A percentile compares a stretch with the other conserved stretches of the same genome.
Evolutionary conservation across 805 yeast species (phyloP).

Genomic region (Candida manassasensis): DNA sequence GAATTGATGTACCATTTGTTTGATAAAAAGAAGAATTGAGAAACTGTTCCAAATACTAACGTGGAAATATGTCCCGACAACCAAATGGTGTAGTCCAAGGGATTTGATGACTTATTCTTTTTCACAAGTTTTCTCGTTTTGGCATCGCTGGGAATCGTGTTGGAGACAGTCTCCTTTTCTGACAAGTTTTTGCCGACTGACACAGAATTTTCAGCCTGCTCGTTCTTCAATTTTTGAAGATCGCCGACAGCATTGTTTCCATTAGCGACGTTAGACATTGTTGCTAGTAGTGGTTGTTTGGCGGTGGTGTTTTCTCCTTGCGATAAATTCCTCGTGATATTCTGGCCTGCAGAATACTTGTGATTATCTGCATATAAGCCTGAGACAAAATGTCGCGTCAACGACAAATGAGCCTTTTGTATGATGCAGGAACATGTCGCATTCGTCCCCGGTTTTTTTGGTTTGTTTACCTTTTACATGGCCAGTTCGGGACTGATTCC

Average conservation of each 20-base stretch:
- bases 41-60: slow-evolving; percentile 41
- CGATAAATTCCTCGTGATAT: too few relatives aligned
- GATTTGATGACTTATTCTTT: slow-evolving; percentile 25
- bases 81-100: slow-evolving; percentile 49
- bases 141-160: slow-evolving; percentile 11
- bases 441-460: background rate
- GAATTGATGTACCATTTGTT: slow-evolving; percentile 41
- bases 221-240: background rate
- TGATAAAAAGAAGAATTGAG: slow-evolving; percentile 34
- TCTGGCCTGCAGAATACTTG: too few relatives aligned
- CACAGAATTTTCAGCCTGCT: background rate
- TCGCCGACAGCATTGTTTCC: background rate
- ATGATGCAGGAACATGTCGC: too few relatives aligned
- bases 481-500: background rate
- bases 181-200: background rate
- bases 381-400: background rate
- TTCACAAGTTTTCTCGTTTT: slow-evolving; percentile 27
- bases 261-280: background rate
- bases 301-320: too few relatives aligned
- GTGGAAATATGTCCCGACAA: slow-evolving; percentile 49
- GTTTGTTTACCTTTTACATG: background rate
- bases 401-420: too few relatives aligned
- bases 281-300: too few relatives aligned
- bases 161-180: slow-evolving; percentile 9
- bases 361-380: too few relatives aligned